Base-by-base conservation (phyloP, 306 rosid genomes). In the Dryas alaskensis region DNA sequence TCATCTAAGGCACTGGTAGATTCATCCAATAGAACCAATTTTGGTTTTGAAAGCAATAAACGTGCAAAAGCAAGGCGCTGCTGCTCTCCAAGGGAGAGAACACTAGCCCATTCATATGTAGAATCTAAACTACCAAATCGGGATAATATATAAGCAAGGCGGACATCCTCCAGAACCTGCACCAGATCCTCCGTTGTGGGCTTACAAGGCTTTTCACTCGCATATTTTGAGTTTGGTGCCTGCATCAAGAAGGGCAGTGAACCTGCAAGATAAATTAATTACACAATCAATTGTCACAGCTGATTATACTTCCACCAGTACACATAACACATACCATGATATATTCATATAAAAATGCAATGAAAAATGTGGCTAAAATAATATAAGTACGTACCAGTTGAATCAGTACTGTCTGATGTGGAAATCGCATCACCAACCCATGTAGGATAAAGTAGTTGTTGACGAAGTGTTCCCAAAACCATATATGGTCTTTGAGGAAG, bases 31-130 rank as follows among this genome's bases (percentile, higher is more conserved):
- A 94, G 88, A 75, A 85, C 90, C 81, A 94, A 77, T 75, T 84
- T 82, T 53, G 97, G 97, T 73, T 84, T 92, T 2, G 96, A 83
- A 78, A 94, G 97, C 76, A 94, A 80, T 47, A 94, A 84, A 22
- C 99, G 97, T 43, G 96, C 99, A 81, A 92, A 88, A 8, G 99
- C 98, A 51, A 94, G 90, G 78, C 99, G 99, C 60, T 94, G 99
- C 78, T 94, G 99, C 85, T 94, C 99, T 69, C 99, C 99, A 4
- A 94, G 86, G 52, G 99, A 94, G 52, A 94, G 92, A 83, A 94
- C 97, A 82, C 97, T 92, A 14, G 99, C 87, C 99, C 99, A 94
- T 78, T 92, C 99, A n/a, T 74, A 86, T 3, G 70, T 88, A 72
- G 87, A 81, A 81, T 92, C 99, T 80, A 92, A 76, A 79, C 86